These are phyloP conservation scores for Exophiala bonariae DNA, from an alignment of 2,329 filamentous ascomycete species.

Conservation along the genomic window DNA sequence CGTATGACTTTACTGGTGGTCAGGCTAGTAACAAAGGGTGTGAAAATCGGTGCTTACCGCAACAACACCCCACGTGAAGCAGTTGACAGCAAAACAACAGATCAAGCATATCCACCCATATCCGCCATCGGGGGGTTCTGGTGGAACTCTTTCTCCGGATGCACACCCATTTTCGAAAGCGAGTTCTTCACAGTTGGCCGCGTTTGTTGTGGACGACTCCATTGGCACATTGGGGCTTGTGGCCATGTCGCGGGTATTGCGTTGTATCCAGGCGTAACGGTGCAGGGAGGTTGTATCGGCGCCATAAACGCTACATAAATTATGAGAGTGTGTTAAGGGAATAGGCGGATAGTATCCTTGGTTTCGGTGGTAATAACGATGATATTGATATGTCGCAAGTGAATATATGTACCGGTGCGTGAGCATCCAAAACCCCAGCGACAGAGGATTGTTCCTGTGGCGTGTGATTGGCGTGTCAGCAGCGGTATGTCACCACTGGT, in stretches of 20 bases:
- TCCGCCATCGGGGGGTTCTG: conserved; percentile 30
- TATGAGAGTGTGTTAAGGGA: not conserved
- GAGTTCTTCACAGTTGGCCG: not conserved
- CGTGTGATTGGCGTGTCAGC: too few species aligned
- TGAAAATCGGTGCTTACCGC: conserved; percentile 21
- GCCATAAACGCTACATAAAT: not conserved
- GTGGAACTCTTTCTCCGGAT: not conserved
- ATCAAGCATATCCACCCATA: conserved; percentile 34
- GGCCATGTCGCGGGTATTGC: not conserved
- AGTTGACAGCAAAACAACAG: conserved; percentile 30
- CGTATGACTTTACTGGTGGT: conserved; percentile 34
- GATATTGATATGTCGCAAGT: too few species aligned
- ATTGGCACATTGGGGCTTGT: not conserved
- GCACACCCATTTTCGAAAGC: not conserved
- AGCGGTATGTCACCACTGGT: not conserved
- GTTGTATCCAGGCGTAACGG: not conserved
- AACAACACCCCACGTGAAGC: conserved; percentile 34
- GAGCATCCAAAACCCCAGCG: too few species aligned
- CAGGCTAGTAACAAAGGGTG: not conserved
- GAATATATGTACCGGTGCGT: too few species aligned
- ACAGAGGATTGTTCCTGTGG: too few species aligned
- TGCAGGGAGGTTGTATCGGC: not conserved
- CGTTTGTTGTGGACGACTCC: not conserved
- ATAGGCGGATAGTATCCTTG: not conserved
- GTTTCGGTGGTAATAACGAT: not conserved